Evolutionary conservation across 352 stramenopile species (phyloP).

Genomic region (Phytophthora meadii): DNA sequence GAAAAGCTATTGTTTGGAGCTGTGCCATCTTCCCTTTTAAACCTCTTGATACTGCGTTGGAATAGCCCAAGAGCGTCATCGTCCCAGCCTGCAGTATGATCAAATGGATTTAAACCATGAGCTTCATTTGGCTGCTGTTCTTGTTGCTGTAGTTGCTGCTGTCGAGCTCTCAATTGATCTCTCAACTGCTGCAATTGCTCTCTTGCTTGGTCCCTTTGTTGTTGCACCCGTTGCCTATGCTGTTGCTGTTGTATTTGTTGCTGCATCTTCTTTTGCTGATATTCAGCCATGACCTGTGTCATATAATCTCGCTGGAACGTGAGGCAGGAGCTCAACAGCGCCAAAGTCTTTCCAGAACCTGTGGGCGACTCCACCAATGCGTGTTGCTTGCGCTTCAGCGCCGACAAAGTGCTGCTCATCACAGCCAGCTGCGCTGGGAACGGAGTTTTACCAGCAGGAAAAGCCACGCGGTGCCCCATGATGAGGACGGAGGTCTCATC

Average conservation of each 20-base stretch:
- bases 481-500: slow-evolving; percentile 65
- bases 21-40: slow-evolving; percentile 31
- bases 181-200: slow-evolving; percentile 8
- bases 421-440: slow-evolving; percentile 87
- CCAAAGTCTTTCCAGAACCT: slow-evolving; percentile 84
- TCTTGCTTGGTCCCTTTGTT: slow-evolving; percentile 4
- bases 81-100: slow-evolving; percentile 22
- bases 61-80: slow-evolving; percentile 35
- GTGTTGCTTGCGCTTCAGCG: slow-evolving; percentile 77
- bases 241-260: slow-evolving; percentile 13
- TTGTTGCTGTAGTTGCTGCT: slow-evolving; percentile 8
- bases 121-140: not conserved
- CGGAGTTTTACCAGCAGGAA: slow-evolving; percentile 73
- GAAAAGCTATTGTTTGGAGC: slow-evolving; percentile 6
- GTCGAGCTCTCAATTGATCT: slow-evolving; percentile 15
- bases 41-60: slow-evolving; percentile 43
- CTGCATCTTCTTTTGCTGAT: slow-evolving; percentile 18
- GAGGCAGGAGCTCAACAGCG: slow-evolving; percentile 81
- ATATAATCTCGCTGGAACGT: slow-evolving; percentile 73
- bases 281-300: slow-evolving; percentile 42
- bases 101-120: not conserved
- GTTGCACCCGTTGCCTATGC: slow-evolving; percentile 18
- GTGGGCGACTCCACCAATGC: slow-evolving; percentile 85
- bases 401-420: slow-evolving; percentile 83
- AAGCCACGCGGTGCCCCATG: slow-evolving; percentile 82